These are phyloP conservation scores for Gossypium mustelinum DNA, from an alignment of 345 rosid species.

Conservation along the genomic window DNA sequence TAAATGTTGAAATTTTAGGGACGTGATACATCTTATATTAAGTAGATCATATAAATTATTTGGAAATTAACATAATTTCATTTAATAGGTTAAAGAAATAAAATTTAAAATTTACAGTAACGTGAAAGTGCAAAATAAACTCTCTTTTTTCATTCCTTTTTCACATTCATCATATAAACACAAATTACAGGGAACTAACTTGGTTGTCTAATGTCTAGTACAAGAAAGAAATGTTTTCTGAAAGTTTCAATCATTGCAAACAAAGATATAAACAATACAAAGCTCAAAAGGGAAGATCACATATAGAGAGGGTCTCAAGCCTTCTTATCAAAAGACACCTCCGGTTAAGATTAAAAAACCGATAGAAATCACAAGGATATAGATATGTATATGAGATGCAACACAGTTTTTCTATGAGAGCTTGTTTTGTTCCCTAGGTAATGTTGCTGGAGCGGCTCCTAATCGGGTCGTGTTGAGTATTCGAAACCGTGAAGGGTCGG, in stretches of 20 bases:
- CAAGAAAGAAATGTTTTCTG: background rate
- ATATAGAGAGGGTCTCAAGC: background rate
- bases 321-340: too few species aligned
- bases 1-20: too few species aligned
- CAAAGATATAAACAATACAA: background rate
- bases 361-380: conserved; percentile 2
- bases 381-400: conserved; percentile 5
- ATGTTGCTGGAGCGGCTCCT: conserved; percentile 33
- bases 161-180: background rate
- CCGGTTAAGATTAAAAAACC: background rate
- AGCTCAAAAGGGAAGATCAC: background rate
- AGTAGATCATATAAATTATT: too few species aligned
- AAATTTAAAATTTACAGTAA: too few species aligned
- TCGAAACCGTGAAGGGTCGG: conserved; percentile 51
- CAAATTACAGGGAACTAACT: background rate
- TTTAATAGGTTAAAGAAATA: too few species aligned
- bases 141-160: too few species aligned
- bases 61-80: too few species aligned
- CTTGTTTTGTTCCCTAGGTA: conserved; percentile 3
- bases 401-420: background rate
- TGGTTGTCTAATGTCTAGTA: background rate
- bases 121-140: too few species aligned
- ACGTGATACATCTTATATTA: too few species aligned
- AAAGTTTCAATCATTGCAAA: background rate
- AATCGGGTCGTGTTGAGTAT: conserved; percentile 45